These are phyloP conservation scores for Macadamia integrifolia DNA, from an alignment of 164 flowering plant genomes.

Conservation along the genomic window DNA sequence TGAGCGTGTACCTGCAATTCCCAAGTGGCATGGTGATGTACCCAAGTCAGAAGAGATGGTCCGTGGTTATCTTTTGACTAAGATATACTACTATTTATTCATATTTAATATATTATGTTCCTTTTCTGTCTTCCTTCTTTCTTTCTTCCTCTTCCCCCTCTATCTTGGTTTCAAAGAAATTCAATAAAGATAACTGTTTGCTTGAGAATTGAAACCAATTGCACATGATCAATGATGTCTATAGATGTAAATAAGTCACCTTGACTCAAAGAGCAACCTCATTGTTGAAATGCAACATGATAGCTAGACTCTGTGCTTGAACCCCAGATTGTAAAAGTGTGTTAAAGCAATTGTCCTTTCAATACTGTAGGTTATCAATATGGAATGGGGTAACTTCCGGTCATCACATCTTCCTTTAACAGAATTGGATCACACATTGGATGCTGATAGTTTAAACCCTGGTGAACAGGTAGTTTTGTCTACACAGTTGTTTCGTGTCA, in stretches of 20 bases:
- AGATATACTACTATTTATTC: not conserved
- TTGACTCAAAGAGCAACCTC: not conserved
- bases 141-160: not conserved
- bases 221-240: not conserved
- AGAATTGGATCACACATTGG: conserved; percentile 74
- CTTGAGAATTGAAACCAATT: not conserved
- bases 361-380: conserved; percentile 73
- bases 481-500: not conserved
- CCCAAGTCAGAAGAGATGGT: conserved; percentile 97
- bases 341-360: conserved; percentile 1
- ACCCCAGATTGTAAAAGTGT: not conserved
- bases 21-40: conserved; percentile 89
- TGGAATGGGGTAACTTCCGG: conserved; percentile 97
- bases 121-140: not conserved
- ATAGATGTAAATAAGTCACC: too few relatives aligned
- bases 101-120: not conserved
- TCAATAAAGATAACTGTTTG: not conserved
- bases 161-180: not conserved
- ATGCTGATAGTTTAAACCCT: conserved; percentile 79
- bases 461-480: conserved; percentile 67
- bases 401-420: conserved; percentile 89
- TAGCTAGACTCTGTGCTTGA: not conserved
- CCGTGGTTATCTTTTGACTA: conserved; percentile 12
- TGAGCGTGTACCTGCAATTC: conserved; percentile 88
- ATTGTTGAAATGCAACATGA: not conserved